Conservation (phyloP, 1,139 yeast genomes). For the Taphrina sp. region DNA sequence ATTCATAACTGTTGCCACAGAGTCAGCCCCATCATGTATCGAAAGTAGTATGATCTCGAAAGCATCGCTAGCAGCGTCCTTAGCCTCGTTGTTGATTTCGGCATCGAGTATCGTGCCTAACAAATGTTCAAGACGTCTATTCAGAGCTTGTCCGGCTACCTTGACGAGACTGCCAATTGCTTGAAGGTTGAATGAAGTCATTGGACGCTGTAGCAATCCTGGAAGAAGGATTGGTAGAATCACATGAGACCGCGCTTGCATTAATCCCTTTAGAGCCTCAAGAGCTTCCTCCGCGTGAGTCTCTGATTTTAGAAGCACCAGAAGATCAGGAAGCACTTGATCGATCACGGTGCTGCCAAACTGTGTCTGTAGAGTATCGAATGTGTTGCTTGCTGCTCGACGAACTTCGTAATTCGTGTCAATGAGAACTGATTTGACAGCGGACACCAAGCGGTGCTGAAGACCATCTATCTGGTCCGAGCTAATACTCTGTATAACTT, state of each 20-base stretch:
- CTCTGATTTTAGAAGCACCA: slow-evolving; percentile 63
- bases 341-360: slow-evolving; percentile 79
- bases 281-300: slow-evolving; percentile 72
- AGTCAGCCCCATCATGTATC: slow-evolving; percentile 67
- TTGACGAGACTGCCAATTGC: slow-evolving; percentile 87
- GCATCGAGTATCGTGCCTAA: slow-evolving; percentile 69
- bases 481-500: slow-evolving; percentile 74
- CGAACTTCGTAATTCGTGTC: slow-evolving; percentile 74
- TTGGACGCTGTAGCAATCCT: slow-evolving; percentile 74
- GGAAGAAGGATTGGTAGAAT: slow-evolving; percentile 94
- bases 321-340: slow-evolving; percentile 79
- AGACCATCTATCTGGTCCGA: slow-evolving; percentile 61
- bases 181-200: slow-evolving; percentile 76
- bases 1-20: slow-evolving; percentile 79
- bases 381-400: slow-evolving; percentile 86
- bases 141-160: slow-evolving; percentile 83
- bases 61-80: slow-evolving; percentile 48
- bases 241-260: slow-evolving; percentile 84
- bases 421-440: slow-evolving; percentile 74
- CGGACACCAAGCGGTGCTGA: slow-evolving; percentile 67
- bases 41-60: slow-evolving; percentile 69
- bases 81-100: slow-evolving; percentile 61
- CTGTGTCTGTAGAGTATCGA: slow-evolving; percentile 77
- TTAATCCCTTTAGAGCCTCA: slow-evolving; percentile 83
- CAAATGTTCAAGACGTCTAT: slow-evolving; percentile 50